Base-by-base conservation (phyloP, 176 grass and related monocot species). In the Thinopyrum elongatum region DNA sequence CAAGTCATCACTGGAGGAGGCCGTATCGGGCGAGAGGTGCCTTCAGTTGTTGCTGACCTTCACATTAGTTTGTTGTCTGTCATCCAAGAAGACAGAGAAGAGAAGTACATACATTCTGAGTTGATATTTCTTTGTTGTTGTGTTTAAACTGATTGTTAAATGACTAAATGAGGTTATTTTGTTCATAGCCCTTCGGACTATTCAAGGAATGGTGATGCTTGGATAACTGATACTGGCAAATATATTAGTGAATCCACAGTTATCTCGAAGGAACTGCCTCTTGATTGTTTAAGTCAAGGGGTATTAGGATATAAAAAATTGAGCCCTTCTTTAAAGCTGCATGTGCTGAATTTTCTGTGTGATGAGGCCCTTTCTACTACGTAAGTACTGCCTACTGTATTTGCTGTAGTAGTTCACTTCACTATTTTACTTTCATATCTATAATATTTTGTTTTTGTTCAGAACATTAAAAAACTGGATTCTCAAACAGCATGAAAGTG, bases 381-480 rank as follows among this genome's bases (percentile, higher is more conserved):
- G 97, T 95, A 85, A 90, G 90, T 94, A 84, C 4, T 41, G 3
- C 68, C 55, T 80, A 69, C 38, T 61, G 34, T 78, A 47, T 83
- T 79, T 86, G 25, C 23, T 78, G 33, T 13, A 78, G 73, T 81
- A 10, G 70, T 61, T 83, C 70, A 77, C 68, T 83, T 86, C 8
- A 31, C n/a, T 84, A 33, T 29, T 61, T 21, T 59, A 15, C 16
- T 83, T 84, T 61, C 82, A 75, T 86, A 87, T 38, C 65, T 86
- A 65, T 36, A 70, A 16, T 70, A 31, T 75, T n/a, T 76, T 82
- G 60, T 62, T n/a, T 80, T 70, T 70, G 10, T 86, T 29, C 83
- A 98, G 96, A 46, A 89, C 91, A 80, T 64, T 98, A 65, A 92
- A 94, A 84, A 87, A 83, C 23, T 95, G 86, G 82, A 92, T 98